Evolutionary conservation across 225 moss, liverwort and hornwort species (phyloP), one percentile per base, ranked within the genome.

Genomic region (Neckera pumila): DNA sequence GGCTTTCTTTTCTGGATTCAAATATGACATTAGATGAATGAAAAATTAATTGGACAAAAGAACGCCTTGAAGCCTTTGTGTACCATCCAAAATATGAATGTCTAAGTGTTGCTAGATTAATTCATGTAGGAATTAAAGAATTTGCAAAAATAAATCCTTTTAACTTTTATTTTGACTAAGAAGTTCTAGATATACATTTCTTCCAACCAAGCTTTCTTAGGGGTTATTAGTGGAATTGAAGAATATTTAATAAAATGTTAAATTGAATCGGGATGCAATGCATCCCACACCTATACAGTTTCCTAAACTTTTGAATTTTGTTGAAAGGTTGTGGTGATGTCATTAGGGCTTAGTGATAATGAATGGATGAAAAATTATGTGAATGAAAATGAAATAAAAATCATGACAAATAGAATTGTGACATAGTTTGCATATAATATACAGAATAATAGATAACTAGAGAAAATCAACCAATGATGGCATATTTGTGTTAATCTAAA

Each of bases 181-280:
- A 42, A 8, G 10, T 0, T 42, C 5, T 26, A 26, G 8, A 42
- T 26, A 26, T 71, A 26, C 25, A 71, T 72, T 71, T 15, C 43
- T 1, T 72, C 27, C 9, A 16, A 15, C 4, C 16, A 9, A 5
- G 6, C 8, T 26, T 14, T 42, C 13, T 25, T 26, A 4, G 26
- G 15, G 3, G 3, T 8, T 72, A 27, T 16, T 27, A 2, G n/a
- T n/a, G 71, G 9, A 72, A 5, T 43, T 43, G 2, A 5, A 22
- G 10, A 57, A 57, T 42, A 42, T 27, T 42, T 42, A 42, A 25
- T 14, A 25, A 23, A 70, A 42, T 70, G 2, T 25, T 42, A 47
- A 72, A 72, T 8, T 0, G 0, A 7, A 27, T 27, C 9, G 1
- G 1, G 0, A 16, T 40, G 40, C 14, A 40, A 4, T 38, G 4